These are phyloP conservation scores for Penicillium frequentans DNA, from an alignment of 2,329 filamentous ascomycete species.

Conservation along the genomic window DNA sequence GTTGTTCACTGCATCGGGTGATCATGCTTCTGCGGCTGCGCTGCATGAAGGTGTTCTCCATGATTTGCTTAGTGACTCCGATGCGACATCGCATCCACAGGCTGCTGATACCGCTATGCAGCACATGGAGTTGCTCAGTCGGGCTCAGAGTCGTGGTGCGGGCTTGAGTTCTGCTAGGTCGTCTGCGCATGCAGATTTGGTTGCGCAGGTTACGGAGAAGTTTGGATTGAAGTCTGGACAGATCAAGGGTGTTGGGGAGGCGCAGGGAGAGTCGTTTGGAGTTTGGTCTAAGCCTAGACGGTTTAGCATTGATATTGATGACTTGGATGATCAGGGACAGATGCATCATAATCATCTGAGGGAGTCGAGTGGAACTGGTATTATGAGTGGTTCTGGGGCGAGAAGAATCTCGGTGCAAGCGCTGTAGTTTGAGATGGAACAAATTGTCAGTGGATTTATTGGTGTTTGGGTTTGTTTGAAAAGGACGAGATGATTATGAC, in stretches of 20 bases:
- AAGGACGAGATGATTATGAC: background rate
- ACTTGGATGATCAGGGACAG: conserved; percentile 25
- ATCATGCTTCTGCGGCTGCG: conserved; percentile 30
- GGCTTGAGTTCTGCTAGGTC: conserved; percentile 14
- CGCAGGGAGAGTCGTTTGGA: conserved; percentile 24
- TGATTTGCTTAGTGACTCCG: conserved; percentile 29
- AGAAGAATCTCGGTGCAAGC: conserved; percentile 27
- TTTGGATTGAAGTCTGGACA: conserved; percentile 27
- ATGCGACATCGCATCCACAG: conserved; percentile 18
- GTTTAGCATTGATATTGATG: conserved; percentile 35
- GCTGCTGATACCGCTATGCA: conserved; percentile 27
- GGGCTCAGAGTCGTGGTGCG: conserved; percentile 26
- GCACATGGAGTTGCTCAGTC: conserved; percentile 32
- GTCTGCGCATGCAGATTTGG: conserved; percentile 25
- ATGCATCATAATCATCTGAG: conserved; percentile 33
- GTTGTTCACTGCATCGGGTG: conserved; percentile 46
- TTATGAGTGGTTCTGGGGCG: conserved; percentile 27
- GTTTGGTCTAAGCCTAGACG: conserved; percentile 34
- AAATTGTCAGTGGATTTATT: conserved; percentile 2
- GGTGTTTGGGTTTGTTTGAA: background rate
- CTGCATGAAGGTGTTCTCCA: conserved; percentile 33
- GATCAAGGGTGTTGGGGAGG: conserved; percentile 19
- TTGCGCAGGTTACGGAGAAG: conserved; percentile 28
- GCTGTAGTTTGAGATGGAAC: conserved; percentile 7
- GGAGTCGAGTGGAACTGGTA: conserved; percentile 28